Conservation (phyloP, 2,329 filamentous ascomycete genomes). For the Orbilia quercus region DNA sequence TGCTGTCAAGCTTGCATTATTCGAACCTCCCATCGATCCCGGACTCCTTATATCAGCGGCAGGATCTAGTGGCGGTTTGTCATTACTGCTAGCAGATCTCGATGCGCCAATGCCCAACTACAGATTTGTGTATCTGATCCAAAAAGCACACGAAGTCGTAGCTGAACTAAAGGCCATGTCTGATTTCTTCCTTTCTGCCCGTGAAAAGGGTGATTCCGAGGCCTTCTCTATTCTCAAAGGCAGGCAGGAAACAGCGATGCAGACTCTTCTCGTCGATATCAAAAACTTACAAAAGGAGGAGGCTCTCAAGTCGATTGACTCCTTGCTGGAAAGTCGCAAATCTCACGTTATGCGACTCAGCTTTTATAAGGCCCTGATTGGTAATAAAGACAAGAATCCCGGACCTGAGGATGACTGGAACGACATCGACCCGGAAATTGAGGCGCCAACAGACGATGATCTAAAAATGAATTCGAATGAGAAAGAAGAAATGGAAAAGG, state of each 20-base stretch:
- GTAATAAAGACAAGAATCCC: conserved; percentile 62
- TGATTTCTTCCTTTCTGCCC: conserved; percentile 50
- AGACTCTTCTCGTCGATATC: conserved; percentile 51
- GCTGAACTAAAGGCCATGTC: conserved; percentile 58
- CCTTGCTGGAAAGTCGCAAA: conserved; percentile 21
- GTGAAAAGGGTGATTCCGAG: conserved; percentile 60
- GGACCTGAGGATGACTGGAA: conserved; percentile 60
- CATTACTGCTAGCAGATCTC: conserved; percentile 30
- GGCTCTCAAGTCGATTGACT: conserved; percentile 51
- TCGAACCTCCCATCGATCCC: conserved; percentile 61
- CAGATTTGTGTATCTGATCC: conserved; percentile 60
- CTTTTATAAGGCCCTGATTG: conserved; percentile 50
- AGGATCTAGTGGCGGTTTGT: conserved; percentile 59
- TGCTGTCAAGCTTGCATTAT: conserved; percentile 57
- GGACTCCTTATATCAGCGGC: conserved; percentile 58
- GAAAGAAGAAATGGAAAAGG: conserved; percentile 40
- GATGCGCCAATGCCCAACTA: conserved; percentile 60
- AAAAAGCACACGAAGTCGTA: conserved; percentile 60
- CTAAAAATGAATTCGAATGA: conserved; percentile 36
- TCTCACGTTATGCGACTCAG: conserved; percentile 24
- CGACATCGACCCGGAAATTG: conserved; percentile 23
- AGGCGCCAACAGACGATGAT: conserved; percentile 3
- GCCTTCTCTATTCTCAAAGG: conserved; percentile 54
- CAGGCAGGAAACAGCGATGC: conserved; percentile 52
- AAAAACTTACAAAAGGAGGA: conserved; percentile 56